These are phyloP conservation scores for Verticillium isaacii DNA, from an alignment of 2,329 filamentous ascomycete genomes.

Conservation along the genomic window DNA sequence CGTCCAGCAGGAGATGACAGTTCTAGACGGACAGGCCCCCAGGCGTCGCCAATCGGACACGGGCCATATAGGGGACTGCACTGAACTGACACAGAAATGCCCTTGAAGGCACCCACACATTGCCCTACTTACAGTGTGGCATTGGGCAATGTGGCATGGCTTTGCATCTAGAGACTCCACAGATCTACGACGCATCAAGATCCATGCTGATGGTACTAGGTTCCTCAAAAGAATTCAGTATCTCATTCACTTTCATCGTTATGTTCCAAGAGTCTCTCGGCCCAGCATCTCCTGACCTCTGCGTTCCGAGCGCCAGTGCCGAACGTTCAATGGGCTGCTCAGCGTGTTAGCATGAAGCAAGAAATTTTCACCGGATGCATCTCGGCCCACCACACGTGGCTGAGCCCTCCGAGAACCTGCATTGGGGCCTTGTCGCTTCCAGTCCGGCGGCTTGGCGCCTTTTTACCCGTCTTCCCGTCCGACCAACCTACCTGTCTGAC, in stretches of 20 bases:
- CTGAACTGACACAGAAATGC: not conserved
- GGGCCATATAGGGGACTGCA: not conserved
- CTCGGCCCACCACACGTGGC: not conserved
- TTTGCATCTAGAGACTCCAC: not conserved
- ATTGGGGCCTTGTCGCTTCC: not conserved
- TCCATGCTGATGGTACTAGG: not conserved
- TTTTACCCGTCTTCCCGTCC: not conserved
- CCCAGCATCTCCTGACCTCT: not conserved
- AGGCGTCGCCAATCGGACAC: not conserved
- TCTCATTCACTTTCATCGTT: not conserved
- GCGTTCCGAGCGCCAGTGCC: not conserved
- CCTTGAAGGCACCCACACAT: not conserved
- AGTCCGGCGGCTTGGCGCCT: not conserved
- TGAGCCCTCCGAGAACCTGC: not conserved
- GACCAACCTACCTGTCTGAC: not conserved
- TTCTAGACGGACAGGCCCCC: not conserved
- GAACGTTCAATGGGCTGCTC: not conserved
- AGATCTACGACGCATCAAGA: not conserved
- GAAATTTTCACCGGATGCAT: not conserved
- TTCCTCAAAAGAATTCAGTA: not conserved
- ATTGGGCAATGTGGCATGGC: not conserved
- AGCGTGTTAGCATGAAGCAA: not conserved
- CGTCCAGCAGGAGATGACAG: not conserved
- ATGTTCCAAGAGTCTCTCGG: not conserved
- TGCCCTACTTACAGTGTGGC: not conserved